Evolutionary conservation across 768 basidiomycete species (phyloP), one percentile per base, ranked within the genome.

Genomic region (Pholiota conissans): DNA sequence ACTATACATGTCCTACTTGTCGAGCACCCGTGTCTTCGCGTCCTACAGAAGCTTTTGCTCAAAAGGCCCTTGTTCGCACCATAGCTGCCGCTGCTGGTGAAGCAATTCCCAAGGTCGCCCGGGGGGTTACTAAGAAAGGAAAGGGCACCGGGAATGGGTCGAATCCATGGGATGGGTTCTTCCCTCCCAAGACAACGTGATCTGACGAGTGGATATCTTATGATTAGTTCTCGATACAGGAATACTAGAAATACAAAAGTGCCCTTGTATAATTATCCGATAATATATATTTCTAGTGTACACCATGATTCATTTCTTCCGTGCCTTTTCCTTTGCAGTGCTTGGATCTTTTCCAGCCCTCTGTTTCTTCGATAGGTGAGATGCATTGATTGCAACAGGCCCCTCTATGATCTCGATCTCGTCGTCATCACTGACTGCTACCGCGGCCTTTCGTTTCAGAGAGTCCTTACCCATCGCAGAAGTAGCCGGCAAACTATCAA

Each of bases 1-100:
- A 77, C 28, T 90, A 86, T 61, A 83, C 83, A 1, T 91, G 89
- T 55, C 89, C 89, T 3, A 82, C 81, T 4, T 91, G 89, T 63
- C 77, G 89, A 51, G 73, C 77, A 46, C 62, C 67, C 11, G 79
- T 86, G 10, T 66, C 71, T 28, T 74, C 65, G 11, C 77, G 74
- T 20, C 89, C 89, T 0, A 75, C 80, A 0, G 86, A 90, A 63
- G 79, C 80, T 45, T 91, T 82, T 66, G 75, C 77, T 5, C 68
- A 90, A 49, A 91, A 90, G 68, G 71, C 75, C 1, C 63, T 91
- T 28, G 76, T 85, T 3, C 72, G 78, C 29, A 74, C 75, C 3
- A 70, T 87, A n/a, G 79, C 82, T 1, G 69, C 67, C 13, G 78
- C 79, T 8, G 63, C 73, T 29, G 84, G 83, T 16, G 84, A 84